Base-by-base conservation (phyloP, 1,284 basidiomycete genomes). In the Papiliotrema nemorosa region DNA sequence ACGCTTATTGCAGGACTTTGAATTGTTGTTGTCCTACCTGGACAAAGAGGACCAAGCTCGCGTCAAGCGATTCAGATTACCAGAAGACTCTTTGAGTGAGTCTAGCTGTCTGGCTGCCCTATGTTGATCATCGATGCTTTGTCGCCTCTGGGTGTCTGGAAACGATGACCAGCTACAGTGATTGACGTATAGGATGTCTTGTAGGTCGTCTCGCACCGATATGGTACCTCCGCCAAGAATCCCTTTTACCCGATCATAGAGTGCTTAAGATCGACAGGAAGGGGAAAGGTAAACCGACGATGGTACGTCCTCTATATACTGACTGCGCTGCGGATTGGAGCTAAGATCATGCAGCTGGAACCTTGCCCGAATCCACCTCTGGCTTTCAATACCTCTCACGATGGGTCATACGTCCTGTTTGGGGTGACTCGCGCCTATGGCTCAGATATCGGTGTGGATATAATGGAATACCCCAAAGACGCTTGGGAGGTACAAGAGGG, bases 381-480 rank as follows among this genome's bases (percentile, higher is more conserved):
- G 9, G 67, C 63, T 31, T 72, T 67, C 50, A 73, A 72, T 50
- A 65, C 60, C 31, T 67, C 67, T 3, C 72, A 73, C 38, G 70
- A 73, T 45, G 63, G 64, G 0, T 35, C 41, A 10, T 70, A 59
- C 42, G 63, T 73, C 27, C 39, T 73, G 7, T 43, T 67, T 2
- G 64, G 59, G 0, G 54, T 65, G 0, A 44, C 47, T 3, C 36
- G 47, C 16, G 58, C 56, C 6, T 6, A 5, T 2, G 13, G n/a
- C 5, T 20, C 52, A 6, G 55, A 64, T 2, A 52, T 71, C 13
- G 70, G 70, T 1, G 67, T 73, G 12, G 70, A 73, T 35, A 54
- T 73, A 0, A 70, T 70, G 67, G 50, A 55, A 2, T 50, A 64
- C 10, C 29, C 68, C 2, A 18, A 20, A 0, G 55, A 66, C 16